Conservation (phyloP, 2,329 filamentous ascomycete species). For the Nemania serpens region DNA sequence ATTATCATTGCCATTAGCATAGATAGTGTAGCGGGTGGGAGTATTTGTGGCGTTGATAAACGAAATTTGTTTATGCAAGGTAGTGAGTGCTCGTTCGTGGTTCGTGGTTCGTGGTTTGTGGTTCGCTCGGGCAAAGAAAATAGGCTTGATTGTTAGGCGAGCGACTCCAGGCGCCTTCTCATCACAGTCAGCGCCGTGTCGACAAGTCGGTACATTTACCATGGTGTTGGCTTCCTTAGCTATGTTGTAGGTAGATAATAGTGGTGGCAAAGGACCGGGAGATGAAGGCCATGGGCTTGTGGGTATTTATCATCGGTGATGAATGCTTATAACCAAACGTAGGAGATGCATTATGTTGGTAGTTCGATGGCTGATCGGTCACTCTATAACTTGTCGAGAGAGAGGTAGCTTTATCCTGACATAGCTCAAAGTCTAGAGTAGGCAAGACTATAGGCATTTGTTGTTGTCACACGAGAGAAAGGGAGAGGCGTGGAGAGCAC, state of each 20-base stretch:
- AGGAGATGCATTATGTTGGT: background rate
- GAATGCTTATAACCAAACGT: background rate
- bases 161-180: background rate
- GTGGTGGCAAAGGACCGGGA: background rate
- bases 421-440: background rate
- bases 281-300: background rate
- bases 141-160: slow-evolving; percentile 1
- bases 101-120: background rate
- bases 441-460: no score
- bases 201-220: background rate
- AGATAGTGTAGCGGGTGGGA: slow-evolving; percentile 7
- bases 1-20: background rate
- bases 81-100: background rate
- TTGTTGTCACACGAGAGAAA: no score
- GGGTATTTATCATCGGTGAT: background rate
- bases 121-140: slow-evolving; percentile 4
- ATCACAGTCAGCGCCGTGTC: background rate
- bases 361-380: background rate
- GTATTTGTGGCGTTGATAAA: slow-evolving; percentile 12
- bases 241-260: slow-evolving; percentile 2
- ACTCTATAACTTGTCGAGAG: background rate
- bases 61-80: slow-evolving; percentile 13
- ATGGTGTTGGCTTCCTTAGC: background rate
- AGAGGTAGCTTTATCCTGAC: background rate
- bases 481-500: no score